Percentiles rank a stretch among this genome's conserved stretches.
phyloP scores from a whole-genome alignment of 1,139 yeast genomes.

The Zygosaccharomyces pseudobailii region DNA sequence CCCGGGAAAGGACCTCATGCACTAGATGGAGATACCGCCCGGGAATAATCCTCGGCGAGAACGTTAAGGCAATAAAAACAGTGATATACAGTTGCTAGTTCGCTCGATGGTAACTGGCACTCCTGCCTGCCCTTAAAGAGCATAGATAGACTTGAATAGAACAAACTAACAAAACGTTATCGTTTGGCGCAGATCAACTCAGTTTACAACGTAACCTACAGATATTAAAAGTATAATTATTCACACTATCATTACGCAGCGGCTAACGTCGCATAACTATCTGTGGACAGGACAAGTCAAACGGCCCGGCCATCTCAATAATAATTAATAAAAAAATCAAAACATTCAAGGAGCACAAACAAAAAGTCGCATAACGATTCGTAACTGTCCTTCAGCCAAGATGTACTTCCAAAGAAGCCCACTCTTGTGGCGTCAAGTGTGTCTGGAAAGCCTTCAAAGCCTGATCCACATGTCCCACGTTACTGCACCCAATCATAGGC shows the following conservation, averaged over 20 bases:
- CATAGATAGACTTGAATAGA: too few relatives aligned
- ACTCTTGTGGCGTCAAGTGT: slow-evolving; percentile 1
- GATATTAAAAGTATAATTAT: neutral
- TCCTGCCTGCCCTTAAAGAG: too few relatives aligned
- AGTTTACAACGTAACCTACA: neutral
- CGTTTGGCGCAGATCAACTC: neutral
- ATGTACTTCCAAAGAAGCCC: neutral
- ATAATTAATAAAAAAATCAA: neutral
- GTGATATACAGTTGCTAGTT: too few relatives aligned
- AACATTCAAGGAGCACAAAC: neutral
- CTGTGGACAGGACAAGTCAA: too few relatives aligned
- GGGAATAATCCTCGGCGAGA: too few relatives aligned
- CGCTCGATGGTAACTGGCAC: too few relatives aligned
- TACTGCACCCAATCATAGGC: slow-evolving; percentile 1
- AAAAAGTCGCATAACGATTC: neutral
- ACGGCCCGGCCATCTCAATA: neutral
- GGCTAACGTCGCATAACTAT: neutral
- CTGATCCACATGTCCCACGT: neutral
- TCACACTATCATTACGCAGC: neutral
- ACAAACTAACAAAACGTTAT: too few relatives aligned
- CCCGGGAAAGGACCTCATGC: neutral
- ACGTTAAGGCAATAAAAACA: too few relatives aligned
- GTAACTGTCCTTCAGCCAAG: neutral
- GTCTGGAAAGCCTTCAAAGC: neutral
- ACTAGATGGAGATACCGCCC: too few relatives aligned